Evolutionary conservation across 345 rosid genomes (phyloP), one percentile per base, ranked within the genome.

Genomic region (Aquilaria sinensis): DNA sequence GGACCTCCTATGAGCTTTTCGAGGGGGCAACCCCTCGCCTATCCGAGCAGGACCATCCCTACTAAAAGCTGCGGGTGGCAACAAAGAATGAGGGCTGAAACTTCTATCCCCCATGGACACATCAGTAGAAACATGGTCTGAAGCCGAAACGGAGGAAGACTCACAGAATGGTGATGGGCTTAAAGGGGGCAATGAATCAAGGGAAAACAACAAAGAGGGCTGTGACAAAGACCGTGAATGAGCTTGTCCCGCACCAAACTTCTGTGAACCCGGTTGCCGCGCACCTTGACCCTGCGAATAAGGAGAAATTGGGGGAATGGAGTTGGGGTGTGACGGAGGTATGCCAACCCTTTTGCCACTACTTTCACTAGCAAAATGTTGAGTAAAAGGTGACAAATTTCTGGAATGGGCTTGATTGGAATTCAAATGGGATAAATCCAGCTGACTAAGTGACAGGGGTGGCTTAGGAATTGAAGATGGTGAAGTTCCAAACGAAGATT

Each of bases 191-290:
- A 88, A 71, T 0, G 88, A 80, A 66, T 94, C 97, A 15, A 93
- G 81, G 3, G 89, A 87, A 73, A 88, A 90, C 57, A 90, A 77
- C 2, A 90, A 82, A 7, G 80, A 73, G 0, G 99, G 97, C 57
- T 94, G 97, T 13, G 96, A 90, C 51, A 88, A 67, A 61, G 99
- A 94, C 65, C 96, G 78, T 0, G 96, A 90, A 64, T 90, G 99
- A 59, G 78, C 57, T 13, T 83, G 78, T 8, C 76, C 85, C 3
- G 78, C 75, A 51, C 73, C 65, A 47, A 76, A 84, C 64, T 60
- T 74, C 68, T 69, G 86, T 0, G 84, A 69, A 71, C 80, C 78
- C 78, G 76, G 62, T 69, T 73, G 86, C 63, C 90, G 77, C 52
- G 86, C 76, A 69, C 59, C 77, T 3, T 88, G 92, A 87, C 90